phyloP scores from a whole-genome alignment of 2,329 filamentous ascomycete genomes.

The Corinectria fuckeliana region DNA sequence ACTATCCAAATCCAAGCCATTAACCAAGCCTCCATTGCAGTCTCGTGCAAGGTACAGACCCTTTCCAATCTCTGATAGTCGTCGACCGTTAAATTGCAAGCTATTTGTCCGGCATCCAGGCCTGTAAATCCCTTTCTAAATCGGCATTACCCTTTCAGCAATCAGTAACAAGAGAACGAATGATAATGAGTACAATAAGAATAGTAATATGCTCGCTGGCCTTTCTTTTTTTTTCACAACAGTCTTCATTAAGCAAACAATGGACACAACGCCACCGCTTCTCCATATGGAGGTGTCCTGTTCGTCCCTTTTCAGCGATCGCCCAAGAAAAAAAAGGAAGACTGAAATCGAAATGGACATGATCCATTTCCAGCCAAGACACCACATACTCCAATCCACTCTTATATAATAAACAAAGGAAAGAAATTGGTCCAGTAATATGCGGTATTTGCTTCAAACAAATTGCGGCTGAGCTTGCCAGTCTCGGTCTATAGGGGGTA shows the following conservation, averaged over 20 bases:
- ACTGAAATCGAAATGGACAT: conserved; percentile 23
- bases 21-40: conserved; percentile 24
- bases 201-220: conserved; percentile 31
- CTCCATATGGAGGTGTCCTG: conserved; percentile 22
- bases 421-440: conserved; percentile 39
- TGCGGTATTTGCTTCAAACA: conserved; percentile 41
- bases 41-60: conserved; percentile 11
- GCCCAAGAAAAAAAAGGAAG: conserved; percentile 24
- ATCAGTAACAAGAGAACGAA: conserved; percentile 14
- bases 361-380: conserved; percentile 33
- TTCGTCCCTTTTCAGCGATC: conserved; percentile 29
- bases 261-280: conserved; percentile 14
- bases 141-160: conserved; percentile 8
- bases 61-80: conserved; percentile 14
- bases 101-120: conserved; percentile 32
- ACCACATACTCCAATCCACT: conserved; percentile 36
- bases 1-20: conserved; percentile 4
- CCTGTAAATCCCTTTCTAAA: conserved; percentile 29
- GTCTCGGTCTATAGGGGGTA: conserved; percentile 48
- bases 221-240: conserved; percentile 31
- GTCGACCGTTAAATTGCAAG: conserved; percentile 33
- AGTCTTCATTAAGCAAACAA: conserved; percentile 31
- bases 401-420: conserved; percentile 42
- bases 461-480: conserved; percentile 39
- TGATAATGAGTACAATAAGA: conserved; percentile 24